Base-by-base conservation (phyloP, 106 monocot species). In the Phalaenopsis aphrodite region DNA sequence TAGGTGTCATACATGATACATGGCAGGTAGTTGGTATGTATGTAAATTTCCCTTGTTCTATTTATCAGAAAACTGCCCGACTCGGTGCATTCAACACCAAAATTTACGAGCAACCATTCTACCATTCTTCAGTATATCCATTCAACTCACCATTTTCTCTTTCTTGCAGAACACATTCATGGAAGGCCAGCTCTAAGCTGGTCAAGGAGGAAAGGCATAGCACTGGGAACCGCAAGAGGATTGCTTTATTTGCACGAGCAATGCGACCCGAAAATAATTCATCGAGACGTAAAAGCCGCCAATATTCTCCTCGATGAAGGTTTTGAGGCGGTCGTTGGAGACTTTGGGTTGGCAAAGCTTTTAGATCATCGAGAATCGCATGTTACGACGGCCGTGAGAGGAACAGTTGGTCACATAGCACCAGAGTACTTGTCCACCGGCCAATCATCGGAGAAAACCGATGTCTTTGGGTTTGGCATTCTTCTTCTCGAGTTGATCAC, bases 101-200 rank as follows among this genome's bases (percentile, higher is more conserved):
- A 68, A 12, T 68, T 38, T 38, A 68, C 68, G 11, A 61, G 10
- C 24, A 65, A 15, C 11, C 36, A 36, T 38, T 69, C 38, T 69
- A 15, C 11, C 36, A 36, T 38, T 69, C 38, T 69, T 69, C 14
- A 38, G 11, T 16, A 74, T 45, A 71, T 2, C 36, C 14, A 38
- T 71, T 15, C 15, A 5, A 74, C 1, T n/a, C 36, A 0, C 4
- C 41, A 39, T 61, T n/a, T 79, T 73, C 82, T 15, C 19, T 71
- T 43, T 73, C 19, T 79, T 23, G 68, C 82, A 95, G 95, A 91
- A 48, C 87, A 84, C 82, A 69, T 91, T 55, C 85, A 89, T 85
- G 92, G 94, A 5, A 86, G 79, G 71, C 92, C 94, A 71, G 87
- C 84, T 57, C 82, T 97, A 66, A 87, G 90, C 75, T 97, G 97